These are phyloP conservation scores for Xylariaceae sp. DNA, from an alignment of 2,329 filamentous ascomycete genomes.

Conservation along the genomic window DNA sequence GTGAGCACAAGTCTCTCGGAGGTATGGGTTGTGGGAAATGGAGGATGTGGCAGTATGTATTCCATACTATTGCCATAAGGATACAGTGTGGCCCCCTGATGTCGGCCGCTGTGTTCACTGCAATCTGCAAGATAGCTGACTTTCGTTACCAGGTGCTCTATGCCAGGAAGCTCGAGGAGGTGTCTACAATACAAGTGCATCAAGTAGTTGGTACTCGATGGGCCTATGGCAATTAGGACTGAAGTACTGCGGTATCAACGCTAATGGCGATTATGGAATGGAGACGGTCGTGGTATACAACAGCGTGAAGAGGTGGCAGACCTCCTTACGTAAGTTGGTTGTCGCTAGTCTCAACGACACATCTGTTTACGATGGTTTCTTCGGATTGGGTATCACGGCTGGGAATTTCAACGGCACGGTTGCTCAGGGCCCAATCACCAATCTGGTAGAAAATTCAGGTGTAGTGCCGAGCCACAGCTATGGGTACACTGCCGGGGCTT, in stretches of 20 bases:
- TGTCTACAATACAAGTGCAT: constrained; percentile 51
- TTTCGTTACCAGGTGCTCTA: constrained; percentile 35
- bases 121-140: too few species aligned
- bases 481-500: constrained; percentile 72
- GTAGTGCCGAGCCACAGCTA: constrained; percentile 69
- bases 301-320: constrained; percentile 34
- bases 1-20: constrained; percentile 68
- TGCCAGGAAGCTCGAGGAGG: constrained; percentile 57
- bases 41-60: constrained; percentile 51
- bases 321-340: constrained; percentile 43
- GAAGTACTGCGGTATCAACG: constrained; percentile 52
- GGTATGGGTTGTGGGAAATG: constrained; percentile 62
- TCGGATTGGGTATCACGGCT: constrained; percentile 54
- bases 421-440: constrained; percentile 48
- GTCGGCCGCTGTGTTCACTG: too few species aligned
- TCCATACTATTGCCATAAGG: neutral
- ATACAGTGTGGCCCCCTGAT: too few species aligned
- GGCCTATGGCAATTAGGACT: constrained; percentile 59
- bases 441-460: constrained; percentile 56
- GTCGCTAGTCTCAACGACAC: constrained; percentile 54
- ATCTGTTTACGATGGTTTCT: constrained; percentile 49
- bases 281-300: constrained; percentile 44
- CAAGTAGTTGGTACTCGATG: constrained; percentile 54
- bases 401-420: constrained; percentile 49
- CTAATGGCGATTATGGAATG: constrained; percentile 62